phyloP scores from a whole-genome alignment of 2,329 filamentous ascomycete genomes.

The Dendryphion nanum region DNA sequence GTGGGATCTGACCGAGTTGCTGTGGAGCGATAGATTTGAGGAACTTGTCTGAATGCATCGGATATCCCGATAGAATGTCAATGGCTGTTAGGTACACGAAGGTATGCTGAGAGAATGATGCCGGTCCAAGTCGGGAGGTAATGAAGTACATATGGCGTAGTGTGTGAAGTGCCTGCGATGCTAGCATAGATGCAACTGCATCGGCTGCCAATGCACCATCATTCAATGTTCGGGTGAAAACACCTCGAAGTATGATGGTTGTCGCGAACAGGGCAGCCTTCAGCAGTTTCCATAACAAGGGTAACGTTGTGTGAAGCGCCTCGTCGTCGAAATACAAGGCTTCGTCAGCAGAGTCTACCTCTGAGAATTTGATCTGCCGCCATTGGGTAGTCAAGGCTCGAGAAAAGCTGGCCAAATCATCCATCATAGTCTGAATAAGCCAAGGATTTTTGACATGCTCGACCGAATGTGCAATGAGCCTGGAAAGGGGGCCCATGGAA shows the following conservation, averaged over 20 bases:
- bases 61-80: slow-evolving; percentile 74
- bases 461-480: slow-evolving; percentile 63
- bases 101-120: slow-evolving; percentile 76
- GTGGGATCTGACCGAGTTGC: slow-evolving; percentile 56
- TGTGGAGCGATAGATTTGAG: slow-evolving; percentile 61
- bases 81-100: slow-evolving; percentile 82
- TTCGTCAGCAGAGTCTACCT: slow-evolving; percentile 69
- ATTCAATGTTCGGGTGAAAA: slow-evolving; percentile 64
- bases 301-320: slow-evolving; percentile 65
- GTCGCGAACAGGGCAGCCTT: slow-evolving; percentile 73
- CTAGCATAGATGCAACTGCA: slow-evolving; percentile 63
- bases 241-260: slow-evolving; percentile 71
- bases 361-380: slow-evolving; percentile 71
- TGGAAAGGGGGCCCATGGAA: slow-evolving; percentile 66
- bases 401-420: slow-evolving; percentile 67
- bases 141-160: slow-evolving; percentile 81
- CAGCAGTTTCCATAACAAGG: slow-evolving; percentile 71
- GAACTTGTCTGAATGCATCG: slow-evolving; percentile 64
- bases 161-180: slow-evolving; percentile 68
- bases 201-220: slow-evolving; percentile 56
- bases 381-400: slow-evolving; percentile 68
- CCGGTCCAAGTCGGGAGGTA: slow-evolving; percentile 69
- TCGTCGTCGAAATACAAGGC: slow-evolving; percentile 61
- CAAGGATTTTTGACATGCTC: slow-evolving; percentile 55
- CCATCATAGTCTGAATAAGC: slow-evolving; percentile 55